Percentiles rank a stretch among this genome's conserved stretches.
These are phyloP conservation scores for Zoysia japonica DNA, from an alignment of 176 grass and related monocot species.

Conservation along the genomic window DNA sequence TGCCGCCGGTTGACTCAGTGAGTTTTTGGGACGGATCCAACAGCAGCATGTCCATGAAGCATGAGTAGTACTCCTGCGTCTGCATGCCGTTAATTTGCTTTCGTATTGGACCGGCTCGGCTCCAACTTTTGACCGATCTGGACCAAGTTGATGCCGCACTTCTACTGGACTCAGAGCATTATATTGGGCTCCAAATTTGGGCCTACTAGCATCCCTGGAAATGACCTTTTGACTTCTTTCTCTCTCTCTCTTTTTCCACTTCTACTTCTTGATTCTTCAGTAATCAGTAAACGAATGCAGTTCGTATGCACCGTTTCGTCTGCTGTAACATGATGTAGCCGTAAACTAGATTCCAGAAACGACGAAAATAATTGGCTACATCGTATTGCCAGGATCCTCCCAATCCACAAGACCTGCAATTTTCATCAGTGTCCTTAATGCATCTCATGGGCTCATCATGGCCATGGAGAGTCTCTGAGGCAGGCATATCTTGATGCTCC, in stretches of 20 bases:
- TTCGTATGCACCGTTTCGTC: not conserved
- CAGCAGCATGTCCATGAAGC: too few species aligned
- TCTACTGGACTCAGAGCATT: not conserved
- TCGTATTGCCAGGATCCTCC: not conserved
- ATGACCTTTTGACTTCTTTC: too few species aligned
- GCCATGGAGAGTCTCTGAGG: not conserved
- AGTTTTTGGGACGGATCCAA: too few species aligned
- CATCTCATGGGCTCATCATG: not conserved
- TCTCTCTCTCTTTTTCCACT: too few species aligned
- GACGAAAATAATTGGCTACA: not conserved
- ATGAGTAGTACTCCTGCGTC: too few species aligned
- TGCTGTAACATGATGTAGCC: not conserved
- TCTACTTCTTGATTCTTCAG: not conserved
- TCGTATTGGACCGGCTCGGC: too few species aligned
- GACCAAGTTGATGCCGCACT: too few species aligned
- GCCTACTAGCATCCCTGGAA: not conserved
- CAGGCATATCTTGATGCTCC: not conserved
- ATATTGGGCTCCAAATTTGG: not conserved
- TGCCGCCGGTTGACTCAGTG: too few species aligned
- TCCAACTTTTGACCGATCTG: too few species aligned
- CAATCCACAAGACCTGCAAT: not conserved
- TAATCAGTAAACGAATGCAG: not conserved
- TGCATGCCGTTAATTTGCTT: too few species aligned
- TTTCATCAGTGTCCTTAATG: not conserved
- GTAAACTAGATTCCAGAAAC: not conserved